phyloP scores from a whole-genome alignment of 495 filamentous ascomycete genomes.

The Rhizodiscina lignyota region DNA sequence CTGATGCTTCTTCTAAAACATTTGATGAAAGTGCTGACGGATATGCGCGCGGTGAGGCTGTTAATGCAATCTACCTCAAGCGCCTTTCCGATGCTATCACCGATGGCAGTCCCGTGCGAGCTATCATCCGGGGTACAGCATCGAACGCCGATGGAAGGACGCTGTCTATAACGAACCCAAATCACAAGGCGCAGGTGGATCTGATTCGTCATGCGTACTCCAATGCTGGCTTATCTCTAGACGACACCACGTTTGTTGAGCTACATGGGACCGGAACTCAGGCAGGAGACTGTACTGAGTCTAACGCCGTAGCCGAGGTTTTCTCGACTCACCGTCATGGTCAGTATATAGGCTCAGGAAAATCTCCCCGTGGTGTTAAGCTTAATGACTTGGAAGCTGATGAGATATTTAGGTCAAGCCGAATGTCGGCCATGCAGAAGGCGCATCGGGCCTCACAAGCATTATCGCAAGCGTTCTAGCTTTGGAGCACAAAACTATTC shows the following conservation, averaged over 20 bases:
- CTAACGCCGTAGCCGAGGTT: constrained; percentile 15
- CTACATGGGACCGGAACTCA: constrained; percentile 28
- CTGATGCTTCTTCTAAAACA: no score
- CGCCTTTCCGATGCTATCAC: no score
- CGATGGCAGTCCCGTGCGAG: no score
- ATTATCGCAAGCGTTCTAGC: constrained; percentile 24
- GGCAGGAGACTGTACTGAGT: constrained; percentile 22
- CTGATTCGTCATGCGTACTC: constrained; percentile 10
- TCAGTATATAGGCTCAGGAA: no score
- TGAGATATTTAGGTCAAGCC: constrained; percentile 17
- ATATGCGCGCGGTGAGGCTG: no score
- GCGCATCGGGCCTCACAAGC: constrained; percentile 17
- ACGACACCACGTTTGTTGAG: constrained; percentile 20
- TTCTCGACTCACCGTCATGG: no score
- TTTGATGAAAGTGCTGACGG: no score
- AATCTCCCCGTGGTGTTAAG: no score
- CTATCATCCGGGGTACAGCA: no score
- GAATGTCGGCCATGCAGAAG: constrained; percentile 21
- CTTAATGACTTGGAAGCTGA: no score
- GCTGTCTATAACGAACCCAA: constrained; percentile 23
- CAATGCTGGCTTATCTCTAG: constrained; percentile 7
- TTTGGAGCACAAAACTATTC: constrained; percentile 21
- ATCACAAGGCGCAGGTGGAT: constrained; percentile 12
- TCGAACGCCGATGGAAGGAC: no score
- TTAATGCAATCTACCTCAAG: no score